Evolutionary conservation across 768 basidiomycete genomes (phyloP).

Genomic region (Serendipita sp.): DNA sequence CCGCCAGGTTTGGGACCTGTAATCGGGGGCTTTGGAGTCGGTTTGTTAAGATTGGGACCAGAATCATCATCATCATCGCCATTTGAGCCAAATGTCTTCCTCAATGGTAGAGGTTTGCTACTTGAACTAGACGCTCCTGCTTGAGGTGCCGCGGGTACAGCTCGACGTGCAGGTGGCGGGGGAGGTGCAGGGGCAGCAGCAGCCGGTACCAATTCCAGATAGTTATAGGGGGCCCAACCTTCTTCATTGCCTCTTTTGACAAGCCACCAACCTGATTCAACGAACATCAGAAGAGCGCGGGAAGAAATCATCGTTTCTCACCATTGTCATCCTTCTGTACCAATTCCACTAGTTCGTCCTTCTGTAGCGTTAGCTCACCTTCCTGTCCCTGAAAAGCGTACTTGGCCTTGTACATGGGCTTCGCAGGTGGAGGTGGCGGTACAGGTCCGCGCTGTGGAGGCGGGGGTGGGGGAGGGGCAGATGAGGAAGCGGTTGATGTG

Average conservation of each 20-base stretch:
- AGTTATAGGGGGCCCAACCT: slow-evolving; percentile 93
- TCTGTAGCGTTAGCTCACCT: slow-evolving; percentile 77
- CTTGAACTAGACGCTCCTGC: slow-evolving; percentile 22
- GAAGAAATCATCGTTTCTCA: slow-evolving; percentile 9
- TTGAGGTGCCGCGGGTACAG: slow-evolving; percentile 26
- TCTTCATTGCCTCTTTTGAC: slow-evolving; percentile 68
- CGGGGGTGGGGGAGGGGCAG: slow-evolving; percentile 27
- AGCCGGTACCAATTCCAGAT: slow-evolving; percentile 64
- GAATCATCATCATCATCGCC: slow-evolving; percentile 17
- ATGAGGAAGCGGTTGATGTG: slow-evolving; percentile 18
- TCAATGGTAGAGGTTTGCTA: slow-evolving; percentile 15
- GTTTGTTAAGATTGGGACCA: slow-evolving; percentile 22
- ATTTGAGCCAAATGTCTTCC: slow-evolving; percentile 9
- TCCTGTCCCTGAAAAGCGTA: slow-evolving; percentile 87
- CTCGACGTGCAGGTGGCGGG: slow-evolving; percentile 40
- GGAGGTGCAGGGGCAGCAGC: slow-evolving; percentile 47
- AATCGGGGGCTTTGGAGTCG: slow-evolving; percentile 36
- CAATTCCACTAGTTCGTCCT: slow-evolving; percentile 85
- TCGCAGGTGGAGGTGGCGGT: slow-evolving; percentile 34
- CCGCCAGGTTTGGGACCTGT: slow-evolving; percentile 32
- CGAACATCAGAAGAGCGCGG: background rate
- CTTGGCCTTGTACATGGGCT: slow-evolving; percentile 69
- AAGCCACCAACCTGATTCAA: slow-evolving; percentile 72
- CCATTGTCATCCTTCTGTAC: slow-evolving; percentile 83
- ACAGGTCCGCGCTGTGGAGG: slow-evolving; percentile 36